Evolutionary conservation across 1,284 basidiomycete species (phyloP), one percentile per base, ranked within the genome.

Genomic region (Cutaneotrichosporon sp.): DNA sequence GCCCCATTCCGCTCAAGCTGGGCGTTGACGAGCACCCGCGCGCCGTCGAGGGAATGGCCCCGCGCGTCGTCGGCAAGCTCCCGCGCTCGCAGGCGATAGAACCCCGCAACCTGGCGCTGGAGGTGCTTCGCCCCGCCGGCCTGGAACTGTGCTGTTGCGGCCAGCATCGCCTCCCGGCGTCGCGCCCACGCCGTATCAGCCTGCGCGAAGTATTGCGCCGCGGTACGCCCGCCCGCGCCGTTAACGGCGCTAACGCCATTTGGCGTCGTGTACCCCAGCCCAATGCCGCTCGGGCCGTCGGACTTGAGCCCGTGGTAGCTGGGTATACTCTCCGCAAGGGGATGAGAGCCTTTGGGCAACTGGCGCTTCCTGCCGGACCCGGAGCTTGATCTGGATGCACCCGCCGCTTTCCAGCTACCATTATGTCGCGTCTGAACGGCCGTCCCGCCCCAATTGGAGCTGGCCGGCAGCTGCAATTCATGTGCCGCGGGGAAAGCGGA

Each of bases 371-470:
- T 31, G 10, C 29, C 29, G 14, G 29, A 9, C 10, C 29, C 29
- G 2, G 29, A 31, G 29, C 10, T 10, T 2, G 29, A 14, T 5
- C 29, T 9, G 1, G 34, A 12, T 4, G 51, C 12, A 2, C 35
- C 55, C n/a, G n/a, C n/a, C n/a, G n/a, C n/a, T n/a, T n/a, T n/a
- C 71, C 72, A 74, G 38, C 72, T 68, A n/a, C 63, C 60, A 2
- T 60, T 27, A 14, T 5, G 39, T 14, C 24, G 24, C 12, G 24
- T 14, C 22, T 8, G 39, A 29, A 6, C 29, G 5, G 17, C 25
- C 20, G 17, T 5, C 29, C 17, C 29, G 29, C 27, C n/a, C 29
- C 29, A 44, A 19, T 22, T 29, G 10, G 27, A 20, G 27, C 5
- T 32, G 8, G 42, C 20, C 17, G 42, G 42, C 17, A 32, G 29